These are phyloP conservation scores for Wickerhamiella azyma DNA, from an alignment of 805 yeast species.

Conservation along the genomic window DNA sequence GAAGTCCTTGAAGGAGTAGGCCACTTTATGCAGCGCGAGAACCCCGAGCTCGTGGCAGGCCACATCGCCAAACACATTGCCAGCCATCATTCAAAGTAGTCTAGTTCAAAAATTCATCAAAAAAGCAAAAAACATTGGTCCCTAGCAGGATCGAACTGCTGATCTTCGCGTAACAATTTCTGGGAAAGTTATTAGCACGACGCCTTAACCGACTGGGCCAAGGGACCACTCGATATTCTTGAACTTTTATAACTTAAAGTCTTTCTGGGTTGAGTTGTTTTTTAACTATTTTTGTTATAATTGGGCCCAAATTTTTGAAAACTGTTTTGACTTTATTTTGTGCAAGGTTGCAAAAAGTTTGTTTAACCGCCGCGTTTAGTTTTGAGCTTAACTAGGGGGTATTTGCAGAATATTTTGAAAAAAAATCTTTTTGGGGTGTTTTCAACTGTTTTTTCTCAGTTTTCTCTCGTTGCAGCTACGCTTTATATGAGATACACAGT, in stretches of 20 bases:
- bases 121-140: conserved; percentile 1
- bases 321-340: too few relatives aligned
- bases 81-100: not conserved
- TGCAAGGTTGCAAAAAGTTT: too few relatives aligned
- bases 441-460: too few relatives aligned
- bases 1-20: conserved; percentile 17
- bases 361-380: too few relatives aligned
- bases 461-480: too few relatives aligned
- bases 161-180: conserved; percentile 30
- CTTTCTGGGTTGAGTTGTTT: too few relatives aligned
- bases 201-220: conserved; percentile 51
- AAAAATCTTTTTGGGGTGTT: too few relatives aligned
- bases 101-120: not conserved
- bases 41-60: conserved; percentile 15
- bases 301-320: too few relatives aligned
- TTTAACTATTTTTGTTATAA: too few relatives aligned
- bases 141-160: conserved; percentile 12
- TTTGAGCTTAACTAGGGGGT: too few relatives aligned
- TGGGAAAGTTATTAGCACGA: conserved; percentile 34
- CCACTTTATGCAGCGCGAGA: conserved; percentile 22
- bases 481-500: too few relatives aligned
- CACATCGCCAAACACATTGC: conserved; percentile 5
- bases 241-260: not conserved
- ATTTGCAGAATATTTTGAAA: too few relatives aligned
- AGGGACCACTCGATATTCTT: conserved; percentile 29